These are phyloP conservation scores for Phytophthora colocasiae DNA, from an alignment of 352 stramenopile genomes.

Conservation along the genomic window DNA sequence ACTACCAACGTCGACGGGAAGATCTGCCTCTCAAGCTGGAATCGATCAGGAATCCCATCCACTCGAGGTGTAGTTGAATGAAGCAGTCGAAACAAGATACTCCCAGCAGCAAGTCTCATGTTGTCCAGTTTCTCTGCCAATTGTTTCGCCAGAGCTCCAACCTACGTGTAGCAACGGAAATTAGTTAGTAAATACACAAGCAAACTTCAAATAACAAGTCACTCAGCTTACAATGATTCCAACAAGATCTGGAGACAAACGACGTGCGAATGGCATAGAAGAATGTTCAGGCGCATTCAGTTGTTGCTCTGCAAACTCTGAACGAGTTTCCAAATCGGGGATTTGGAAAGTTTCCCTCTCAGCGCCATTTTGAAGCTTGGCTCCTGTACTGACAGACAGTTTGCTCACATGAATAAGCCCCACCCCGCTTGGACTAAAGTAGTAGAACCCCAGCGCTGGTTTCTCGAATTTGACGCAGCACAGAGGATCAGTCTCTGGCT, in stretches of 20 bases:
- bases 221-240: conserved; percentile 43
- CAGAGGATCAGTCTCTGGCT: conserved; percentile 32
- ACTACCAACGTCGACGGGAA: conserved; percentile 61
- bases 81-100: conserved; percentile 89
- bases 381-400: conserved; percentile 18
- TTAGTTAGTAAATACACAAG: conserved; percentile 20
- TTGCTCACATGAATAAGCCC: conserved; percentile 55
- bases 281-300: not conserved
- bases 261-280: conserved; percentile 42
- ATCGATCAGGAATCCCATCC: conserved; percentile 79
- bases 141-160: conserved; percentile 93
- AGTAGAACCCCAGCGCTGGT: conserved; percentile 68
- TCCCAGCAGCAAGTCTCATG: conserved; percentile 90
- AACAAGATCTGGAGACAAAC: conserved; percentile 51
- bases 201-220: conserved; percentile 1
- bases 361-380: not conserved
- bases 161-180: conserved; percentile 42
- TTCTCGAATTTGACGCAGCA: conserved; percentile 76
- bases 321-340: conserved; percentile 35
- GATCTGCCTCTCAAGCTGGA: conserved; percentile 70
- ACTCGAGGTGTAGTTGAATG: conserved; percentile 68
- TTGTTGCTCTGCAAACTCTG: conserved; percentile 14
- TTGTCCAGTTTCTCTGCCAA: conserved; percentile 97
- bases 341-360: conserved; percentile 25
- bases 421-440: conserved; percentile 68